These are phyloP conservation scores for Mycena capillaripes DNA, from an alignment of 768 basidiomycete species.

Conservation along the genomic window DNA sequence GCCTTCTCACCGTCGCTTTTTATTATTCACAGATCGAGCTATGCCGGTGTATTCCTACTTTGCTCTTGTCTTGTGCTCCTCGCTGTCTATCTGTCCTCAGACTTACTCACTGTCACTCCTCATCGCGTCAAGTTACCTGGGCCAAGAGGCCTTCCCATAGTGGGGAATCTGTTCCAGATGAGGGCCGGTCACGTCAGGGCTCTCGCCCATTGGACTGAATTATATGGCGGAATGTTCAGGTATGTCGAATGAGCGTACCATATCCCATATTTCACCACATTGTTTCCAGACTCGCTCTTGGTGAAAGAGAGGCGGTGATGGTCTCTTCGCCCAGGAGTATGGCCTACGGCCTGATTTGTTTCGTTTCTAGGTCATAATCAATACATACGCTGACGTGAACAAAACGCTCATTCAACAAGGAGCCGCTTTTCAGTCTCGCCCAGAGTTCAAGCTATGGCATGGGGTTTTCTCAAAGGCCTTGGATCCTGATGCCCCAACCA, in stretches of 20 bases:
- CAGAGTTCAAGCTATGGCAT: slow-evolving; percentile 30
- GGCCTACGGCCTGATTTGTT: background rate
- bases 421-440: slow-evolving; percentile 31
- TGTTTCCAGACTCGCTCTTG: slow-evolving; percentile 13
- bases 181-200: slow-evolving; percentile 25
- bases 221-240: slow-evolving; percentile 32
- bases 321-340: background rate
- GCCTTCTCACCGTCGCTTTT: background rate
- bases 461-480: slow-evolving; percentile 23
- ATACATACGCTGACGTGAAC: slow-evolving; percentile 19
- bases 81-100: background rate
- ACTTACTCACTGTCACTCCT: background rate
- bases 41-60: background rate
- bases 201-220: slow-evolving; percentile 21
- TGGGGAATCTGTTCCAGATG: slow-evolving; percentile 29
- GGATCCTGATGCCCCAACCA: slow-evolving; percentile 25
- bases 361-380: slow-evolving; percentile 19
- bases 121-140: slow-evolving; percentile 21
- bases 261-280: background rate
- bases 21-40: background rate
- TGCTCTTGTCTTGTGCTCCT: background rate
- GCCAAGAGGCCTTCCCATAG: slow-evolving; percentile 10
- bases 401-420: slow-evolving; percentile 31
- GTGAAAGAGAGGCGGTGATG: slow-evolving; percentile 27
- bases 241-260: background rate